These are phyloP conservation scores for Populus hybrid DNA, from an alignment of 441 rosid species.

Conservation along the genomic window DNA sequence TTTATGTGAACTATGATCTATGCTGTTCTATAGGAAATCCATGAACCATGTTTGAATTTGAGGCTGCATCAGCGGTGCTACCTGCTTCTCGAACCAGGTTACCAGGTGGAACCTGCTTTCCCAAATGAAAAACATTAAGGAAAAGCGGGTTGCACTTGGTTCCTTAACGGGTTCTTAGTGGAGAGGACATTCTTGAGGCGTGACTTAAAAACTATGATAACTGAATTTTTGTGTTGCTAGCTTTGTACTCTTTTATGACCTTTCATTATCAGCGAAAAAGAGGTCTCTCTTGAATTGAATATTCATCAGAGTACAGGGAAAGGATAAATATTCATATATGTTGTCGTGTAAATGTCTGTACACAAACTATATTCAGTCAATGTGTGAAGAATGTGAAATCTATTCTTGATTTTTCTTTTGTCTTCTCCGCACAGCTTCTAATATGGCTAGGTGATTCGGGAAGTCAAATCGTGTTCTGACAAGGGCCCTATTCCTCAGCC, in stretches of 20 bases:
- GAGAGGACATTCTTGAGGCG: background rate
- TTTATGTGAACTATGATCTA: background rate
- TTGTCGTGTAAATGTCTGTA: no score
- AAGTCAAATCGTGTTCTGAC: background rate
- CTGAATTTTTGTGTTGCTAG: background rate
- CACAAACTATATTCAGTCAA: background rate
- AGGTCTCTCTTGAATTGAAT: no score
- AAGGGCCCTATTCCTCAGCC: background rate
- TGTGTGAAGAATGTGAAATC: background rate
- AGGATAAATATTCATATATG: no score
- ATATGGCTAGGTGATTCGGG: background rate
- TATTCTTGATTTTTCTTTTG: background rate
- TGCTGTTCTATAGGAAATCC: background rate
- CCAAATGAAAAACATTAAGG: no score
- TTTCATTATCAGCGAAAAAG: background rate
- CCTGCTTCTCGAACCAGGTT: no score
- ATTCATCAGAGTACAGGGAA: no score
- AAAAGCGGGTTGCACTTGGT: no score
- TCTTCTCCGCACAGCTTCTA: background rate
- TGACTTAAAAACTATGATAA: background rate
- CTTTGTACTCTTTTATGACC: background rate
- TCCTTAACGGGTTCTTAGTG: no score
- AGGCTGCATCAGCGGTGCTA: no score
- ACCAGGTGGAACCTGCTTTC: no score
- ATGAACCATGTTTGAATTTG: background rate